Evolutionary conservation across 768 basidiomycete genomes (phyloP).

Genomic region (Dacryopinax primogenitus): DNA sequence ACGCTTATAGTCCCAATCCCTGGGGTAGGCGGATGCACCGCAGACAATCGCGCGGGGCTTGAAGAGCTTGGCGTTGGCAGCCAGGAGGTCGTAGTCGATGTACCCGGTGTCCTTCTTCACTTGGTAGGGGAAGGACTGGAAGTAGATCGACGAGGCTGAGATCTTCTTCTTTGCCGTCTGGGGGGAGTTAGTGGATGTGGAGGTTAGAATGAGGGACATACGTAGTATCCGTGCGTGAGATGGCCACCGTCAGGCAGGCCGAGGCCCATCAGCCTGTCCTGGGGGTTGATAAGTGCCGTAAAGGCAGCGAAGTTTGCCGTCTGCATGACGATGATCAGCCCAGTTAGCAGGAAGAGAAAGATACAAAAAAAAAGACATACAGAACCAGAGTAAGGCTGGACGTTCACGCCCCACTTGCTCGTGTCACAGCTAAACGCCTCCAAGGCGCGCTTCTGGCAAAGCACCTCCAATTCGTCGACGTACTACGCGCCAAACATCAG

Average conservation of each 20-base stretch:
- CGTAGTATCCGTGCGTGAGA: slow-evolving; percentile 94
- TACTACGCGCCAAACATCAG: slow-evolving; percentile 27
- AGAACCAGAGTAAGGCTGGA: slow-evolving; percentile 93
- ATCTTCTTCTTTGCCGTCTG: slow-evolving; percentile 99
- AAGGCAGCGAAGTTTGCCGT: slow-evolving; percentile 96
- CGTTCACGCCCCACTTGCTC: slow-evolving; percentile 92
- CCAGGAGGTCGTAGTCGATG: slow-evolving; percentile 74
- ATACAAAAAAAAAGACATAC: slow-evolving; percentile 36
- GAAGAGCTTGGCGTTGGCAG: slow-evolving; percentile 81
- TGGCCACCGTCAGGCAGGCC: slow-evolving; percentile 96
- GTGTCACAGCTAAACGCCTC: slow-evolving; percentile 93
- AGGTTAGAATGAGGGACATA: slow-evolving; percentile 29
- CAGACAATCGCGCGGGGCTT: slow-evolving; percentile 93
- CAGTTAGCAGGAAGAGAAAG: neutral
- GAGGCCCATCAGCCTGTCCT: slow-evolving; percentile 97
- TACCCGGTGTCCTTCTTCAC: slow-evolving; percentile 72
- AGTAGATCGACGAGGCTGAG: slow-evolving; percentile 99
- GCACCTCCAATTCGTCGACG: slow-evolving; percentile 88
- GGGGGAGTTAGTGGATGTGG: neutral
- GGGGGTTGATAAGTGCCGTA: slow-evolving; percentile 89
- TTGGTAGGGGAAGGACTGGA: slow-evolving; percentile 93
- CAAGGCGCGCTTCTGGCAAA: slow-evolving; percentile 91
- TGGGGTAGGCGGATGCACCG: slow-evolving; percentile 95
- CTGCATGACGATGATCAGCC: slow-evolving; percentile 27
- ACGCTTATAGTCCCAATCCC: slow-evolving; percentile 89